Base-by-base conservation (phyloP, 352 stramenopile genomes). In the Globisporangium nunn region DNA sequence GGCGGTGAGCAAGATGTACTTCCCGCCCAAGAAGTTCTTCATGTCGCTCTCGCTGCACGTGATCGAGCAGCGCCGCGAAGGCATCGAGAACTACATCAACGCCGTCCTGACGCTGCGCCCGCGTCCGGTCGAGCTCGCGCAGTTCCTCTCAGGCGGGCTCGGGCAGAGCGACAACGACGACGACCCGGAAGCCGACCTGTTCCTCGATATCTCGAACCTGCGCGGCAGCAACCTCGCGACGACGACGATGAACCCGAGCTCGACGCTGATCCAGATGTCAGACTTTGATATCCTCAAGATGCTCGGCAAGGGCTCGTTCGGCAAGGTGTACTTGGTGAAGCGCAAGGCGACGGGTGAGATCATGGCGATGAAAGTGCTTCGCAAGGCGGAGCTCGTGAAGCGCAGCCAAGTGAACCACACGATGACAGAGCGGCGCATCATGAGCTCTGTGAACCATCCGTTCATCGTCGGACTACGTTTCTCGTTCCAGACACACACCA, bases 271-370 rank as follows among this genome's bases (percentile, higher is more conserved):
- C 41, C 73, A 67, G 2, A 87, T 91, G 75, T 69, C 78, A 52
- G 87, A 95, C 62, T 99, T 99, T 72, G 94, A 98, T 62, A 96
- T 98, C 56, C 83, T 99, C 33, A 98, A 98, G 70, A 97, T 98
- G 72, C 95, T 98, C 64, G 96, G 96, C 43, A 98, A 98, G 64
- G 95, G 95, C 33, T 98, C 85, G 6, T 98, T 98, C 71, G 94
- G 93, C 66, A 98, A 98, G 66, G 96, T 99, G 33, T 99, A 98
- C 71, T 88, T 99, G 52, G 96, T 98, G 6, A 81, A 87, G 53
- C 90, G 98, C 62, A 91, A 92, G 39, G 58, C 60, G 6, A 70
- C 67, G 4, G 68, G 70, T 12, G 79, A 89, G 54, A 87, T 93
- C 44, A 64, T 88, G 45, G 85, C 85, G n/a, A 95, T 95, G 84